Evolutionary conservation across 192 early-diverging fungal species (phyloP).

Genomic region (Coemansia sp.): DNA sequence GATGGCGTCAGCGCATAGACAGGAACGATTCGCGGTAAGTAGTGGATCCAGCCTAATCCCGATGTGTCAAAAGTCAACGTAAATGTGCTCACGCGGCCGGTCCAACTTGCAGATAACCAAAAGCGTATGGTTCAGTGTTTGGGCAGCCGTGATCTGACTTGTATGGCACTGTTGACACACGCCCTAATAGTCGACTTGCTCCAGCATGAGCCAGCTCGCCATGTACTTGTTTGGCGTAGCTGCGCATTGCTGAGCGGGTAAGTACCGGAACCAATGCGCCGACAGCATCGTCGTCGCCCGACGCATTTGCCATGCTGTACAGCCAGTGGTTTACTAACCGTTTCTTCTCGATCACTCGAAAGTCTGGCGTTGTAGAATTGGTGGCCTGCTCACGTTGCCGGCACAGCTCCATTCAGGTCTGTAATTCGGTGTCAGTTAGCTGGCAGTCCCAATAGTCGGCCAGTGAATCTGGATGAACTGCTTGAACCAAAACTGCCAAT

Average conservation of each 20-base stretch:
- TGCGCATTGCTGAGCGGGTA: not conserved
- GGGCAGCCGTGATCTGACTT: not conserved
- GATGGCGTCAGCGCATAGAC: not conserved
- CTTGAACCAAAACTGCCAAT: not conserved
- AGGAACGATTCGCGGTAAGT: not conserved
- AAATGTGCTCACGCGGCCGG: conserved; percentile 2
- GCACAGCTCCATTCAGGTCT: not conserved
- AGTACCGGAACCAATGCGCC: not conserved
- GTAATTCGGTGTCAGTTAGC: not conserved
- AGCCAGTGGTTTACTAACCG: not conserved
- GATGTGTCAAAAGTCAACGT: not conserved
- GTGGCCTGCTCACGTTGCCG: not conserved
- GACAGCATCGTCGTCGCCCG: not conserved
- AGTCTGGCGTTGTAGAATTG: not conserved
- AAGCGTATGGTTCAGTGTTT: not conserved
- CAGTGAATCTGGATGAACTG: not conserved
- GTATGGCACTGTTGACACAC: conserved; percentile 3
- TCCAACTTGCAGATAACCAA: not conserved
- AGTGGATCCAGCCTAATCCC: not conserved
- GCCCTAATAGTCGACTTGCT: not conserved
- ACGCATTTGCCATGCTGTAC: not conserved
- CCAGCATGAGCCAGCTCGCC: not conserved
- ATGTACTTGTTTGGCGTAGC: not conserved
- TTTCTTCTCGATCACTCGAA: not conserved
- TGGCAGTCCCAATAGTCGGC: not conserved